These are phyloP conservation scores for Comarum palustre DNA, from an alignment of 306 rosid genomes.

Conservation along the genomic window DNA sequence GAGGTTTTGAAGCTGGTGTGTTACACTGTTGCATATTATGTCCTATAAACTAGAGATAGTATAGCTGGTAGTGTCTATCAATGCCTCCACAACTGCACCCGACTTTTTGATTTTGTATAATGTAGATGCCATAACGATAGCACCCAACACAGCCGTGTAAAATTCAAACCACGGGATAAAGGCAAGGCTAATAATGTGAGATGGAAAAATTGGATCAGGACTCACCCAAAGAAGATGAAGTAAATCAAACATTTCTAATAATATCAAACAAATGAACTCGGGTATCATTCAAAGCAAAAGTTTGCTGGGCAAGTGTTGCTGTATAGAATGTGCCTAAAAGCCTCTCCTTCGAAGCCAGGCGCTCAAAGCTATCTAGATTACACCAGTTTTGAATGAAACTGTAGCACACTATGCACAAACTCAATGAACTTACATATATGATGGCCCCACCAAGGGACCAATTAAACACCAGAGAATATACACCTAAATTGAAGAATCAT, in stretches of 20 bases:
- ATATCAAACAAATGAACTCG: neutral
- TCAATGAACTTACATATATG: constrained; percentile 45
- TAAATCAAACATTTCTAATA: neutral
- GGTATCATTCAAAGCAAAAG: constrained; percentile 4
- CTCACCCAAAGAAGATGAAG: neutral
- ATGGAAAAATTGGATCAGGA: neutral
- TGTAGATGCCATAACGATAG: too few relatives aligned
- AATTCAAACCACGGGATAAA: too few relatives aligned
- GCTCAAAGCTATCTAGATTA: constrained; percentile 43
- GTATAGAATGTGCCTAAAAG: constrained; percentile 39
- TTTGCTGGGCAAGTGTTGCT: constrained; percentile 1
- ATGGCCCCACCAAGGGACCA: constrained; percentile 45
- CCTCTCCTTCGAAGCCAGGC: constrained; percentile 52
- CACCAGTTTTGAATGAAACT: constrained; percentile 34
- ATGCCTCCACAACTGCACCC: too few relatives aligned
- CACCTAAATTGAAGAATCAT: constrained; percentile 85
- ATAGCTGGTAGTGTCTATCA: too few relatives aligned
- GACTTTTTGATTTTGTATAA: too few relatives aligned
- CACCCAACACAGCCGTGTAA: too few relatives aligned
- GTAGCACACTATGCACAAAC: constrained; percentile 68
- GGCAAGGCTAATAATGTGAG: neutral
- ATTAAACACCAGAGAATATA: constrained; percentile 62
- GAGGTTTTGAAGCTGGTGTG: too few relatives aligned
- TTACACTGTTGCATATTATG: too few relatives aligned
- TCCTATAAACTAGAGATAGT: too few relatives aligned